Evolutionary conservation across 805 yeast genomes (phyloP).

Genomic region (Sugiyamaella marilandica): DNA sequence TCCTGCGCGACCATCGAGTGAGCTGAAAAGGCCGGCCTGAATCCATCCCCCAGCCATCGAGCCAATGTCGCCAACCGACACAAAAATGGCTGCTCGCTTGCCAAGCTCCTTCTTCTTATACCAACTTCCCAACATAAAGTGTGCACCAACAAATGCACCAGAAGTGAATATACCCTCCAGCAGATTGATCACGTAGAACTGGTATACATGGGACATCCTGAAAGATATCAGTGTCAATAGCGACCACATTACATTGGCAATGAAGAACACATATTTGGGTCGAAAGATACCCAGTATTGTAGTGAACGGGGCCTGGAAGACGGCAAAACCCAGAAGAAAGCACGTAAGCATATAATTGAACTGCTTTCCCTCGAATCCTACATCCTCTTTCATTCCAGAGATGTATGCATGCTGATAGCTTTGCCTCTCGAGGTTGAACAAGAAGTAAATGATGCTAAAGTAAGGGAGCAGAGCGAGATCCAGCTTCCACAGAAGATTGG

Average conservation of each 20-base stretch:
- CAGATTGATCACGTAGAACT: slow-evolving; percentile 46
- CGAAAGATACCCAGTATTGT: slow-evolving; percentile 50
- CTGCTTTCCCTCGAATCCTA: slow-evolving; percentile 56
- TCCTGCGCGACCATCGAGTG: slow-evolving; percentile 39
- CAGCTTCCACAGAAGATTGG: slow-evolving; percentile 10
- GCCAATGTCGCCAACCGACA: slow-evolving; percentile 43
- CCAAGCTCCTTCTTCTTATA: slow-evolving; percentile 36
- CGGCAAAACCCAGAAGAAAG: slow-evolving; percentile 58
- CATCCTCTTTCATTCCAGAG: slow-evolving; percentile 55
- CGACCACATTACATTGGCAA: slow-evolving; percentile 15
- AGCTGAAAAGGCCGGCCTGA: slow-evolving; percentile 42
- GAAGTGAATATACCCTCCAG: slow-evolving; percentile 47
- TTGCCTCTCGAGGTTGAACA: slow-evolving; percentile 13
- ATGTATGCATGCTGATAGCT: slow-evolving; percentile 49
- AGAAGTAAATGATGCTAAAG: slow-evolving; percentile 16
- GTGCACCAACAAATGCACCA: slow-evolving; percentile 41
- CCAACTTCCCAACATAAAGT: slow-evolving; percentile 36
- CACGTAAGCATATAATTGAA: slow-evolving; percentile 49
- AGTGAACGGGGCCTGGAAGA: slow-evolving; percentile 64
- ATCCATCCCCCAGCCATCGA: slow-evolving; percentile 46
- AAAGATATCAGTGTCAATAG: slow-evolving; percentile 23
- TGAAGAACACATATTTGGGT: slow-evolving; percentile 45
- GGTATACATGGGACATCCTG: slow-evolving; percentile 26
- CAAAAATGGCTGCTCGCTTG: slow-evolving; percentile 33
- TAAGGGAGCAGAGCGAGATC: slow-evolving; percentile 16